A percentile compares a stretch with the other conserved stretches of the same genome.
phyloP scores from a whole-genome alignment of 1,284 basidiomycete genomes.

The Ceratobasidium sp. region DNA sequence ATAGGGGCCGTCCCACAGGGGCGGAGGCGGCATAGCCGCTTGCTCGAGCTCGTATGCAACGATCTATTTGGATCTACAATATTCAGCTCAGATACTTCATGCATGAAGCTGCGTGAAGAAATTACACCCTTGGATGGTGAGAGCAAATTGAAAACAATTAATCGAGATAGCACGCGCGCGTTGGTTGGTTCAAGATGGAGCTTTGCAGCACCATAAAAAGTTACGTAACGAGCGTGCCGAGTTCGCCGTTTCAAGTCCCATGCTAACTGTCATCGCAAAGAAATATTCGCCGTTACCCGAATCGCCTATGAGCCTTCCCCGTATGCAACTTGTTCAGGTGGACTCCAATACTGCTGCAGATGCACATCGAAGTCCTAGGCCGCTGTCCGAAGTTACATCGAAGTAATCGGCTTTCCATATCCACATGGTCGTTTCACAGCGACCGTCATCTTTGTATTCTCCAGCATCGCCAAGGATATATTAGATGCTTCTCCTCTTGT shows the following conservation, averaged over 20 bases:
- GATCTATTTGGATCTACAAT: too few relatives aligned
- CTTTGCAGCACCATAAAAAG: neutral
- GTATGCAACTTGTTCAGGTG: neutral
- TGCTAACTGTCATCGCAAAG: neutral
- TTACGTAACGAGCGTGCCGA: constrained; percentile 12
- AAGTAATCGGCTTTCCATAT: neutral
- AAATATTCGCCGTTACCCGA: neutral
- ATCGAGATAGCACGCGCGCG: too few relatives aligned
- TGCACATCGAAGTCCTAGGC: neutral
- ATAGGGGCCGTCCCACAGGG: neutral
- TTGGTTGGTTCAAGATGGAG: neutral
- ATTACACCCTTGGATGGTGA: too few relatives aligned
- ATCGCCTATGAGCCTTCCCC: neutral
- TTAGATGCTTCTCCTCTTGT: neutral
- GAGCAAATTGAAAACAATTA: too few relatives aligned
- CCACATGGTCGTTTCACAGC: constrained; percentile 18
- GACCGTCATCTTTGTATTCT: constrained; percentile 2
- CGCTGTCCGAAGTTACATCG: neutral
- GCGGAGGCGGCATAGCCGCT: too few relatives aligned
- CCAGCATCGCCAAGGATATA: neutral
- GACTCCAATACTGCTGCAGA: neutral
- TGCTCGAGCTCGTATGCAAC: too few relatives aligned
- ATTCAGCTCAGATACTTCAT: too few relatives aligned
- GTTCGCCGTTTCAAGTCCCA: neutral
- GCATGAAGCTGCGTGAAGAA: too few relatives aligned